Conservation (phyloP, 1,284 basidiomycete genomes). For the Rhodotorula sp. region DNA sequence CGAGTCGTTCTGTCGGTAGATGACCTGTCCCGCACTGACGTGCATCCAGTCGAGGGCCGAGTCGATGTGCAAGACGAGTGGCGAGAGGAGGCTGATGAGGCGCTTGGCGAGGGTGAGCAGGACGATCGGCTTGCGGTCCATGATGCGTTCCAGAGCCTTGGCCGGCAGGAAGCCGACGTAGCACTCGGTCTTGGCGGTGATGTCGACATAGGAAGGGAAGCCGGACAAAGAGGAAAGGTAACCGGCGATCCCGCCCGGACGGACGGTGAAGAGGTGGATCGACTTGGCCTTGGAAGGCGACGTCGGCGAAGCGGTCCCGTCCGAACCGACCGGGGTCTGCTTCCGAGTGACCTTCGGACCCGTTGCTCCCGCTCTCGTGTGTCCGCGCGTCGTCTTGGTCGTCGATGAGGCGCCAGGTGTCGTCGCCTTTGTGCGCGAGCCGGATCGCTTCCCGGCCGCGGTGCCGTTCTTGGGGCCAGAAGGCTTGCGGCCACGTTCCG, state of each 20-base stretch:
- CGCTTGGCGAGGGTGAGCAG: constrained; percentile 94
- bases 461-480: background rate
- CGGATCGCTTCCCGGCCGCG: background rate
- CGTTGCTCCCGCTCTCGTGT: constrained; percentile 3
- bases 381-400: background rate
- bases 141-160: constrained; percentile 79
- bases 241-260: constrained; percentile 96
- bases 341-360: background rate
- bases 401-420: background rate
- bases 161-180: constrained; percentile 94
- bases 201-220: constrained; percentile 92
- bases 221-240: constrained; percentile 93
- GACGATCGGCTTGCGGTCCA: constrained; percentile 93
- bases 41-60: constrained; percentile 98
- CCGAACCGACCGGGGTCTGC: background rate
- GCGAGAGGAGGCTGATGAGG: constrained; percentile 87
- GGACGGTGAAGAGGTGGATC: constrained; percentile 76
- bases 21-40: constrained; percentile 81
- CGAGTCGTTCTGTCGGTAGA: constrained; percentile 85
- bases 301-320: background rate
- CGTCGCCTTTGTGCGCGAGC: background rate
- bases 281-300: constrained; percentile 23
- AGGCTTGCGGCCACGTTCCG: background rate
- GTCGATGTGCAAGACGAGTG: constrained; percentile 94
- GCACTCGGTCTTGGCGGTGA: constrained; percentile 92